Base-by-base conservation (phyloP, 805 yeast genomes). In the Kuraishia capsulata region DNA sequence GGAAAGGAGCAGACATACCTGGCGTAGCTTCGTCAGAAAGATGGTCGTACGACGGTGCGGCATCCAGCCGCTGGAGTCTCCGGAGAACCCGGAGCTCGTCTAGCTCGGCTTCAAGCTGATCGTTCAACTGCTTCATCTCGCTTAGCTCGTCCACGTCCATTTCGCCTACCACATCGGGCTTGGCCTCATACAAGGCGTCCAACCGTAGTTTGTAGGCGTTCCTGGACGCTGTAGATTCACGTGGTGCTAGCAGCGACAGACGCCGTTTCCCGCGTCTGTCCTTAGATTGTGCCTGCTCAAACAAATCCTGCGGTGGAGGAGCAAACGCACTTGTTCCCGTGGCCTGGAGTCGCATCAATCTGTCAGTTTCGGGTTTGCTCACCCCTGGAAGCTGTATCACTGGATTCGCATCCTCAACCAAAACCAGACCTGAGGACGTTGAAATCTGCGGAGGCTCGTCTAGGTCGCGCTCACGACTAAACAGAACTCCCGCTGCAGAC, bases 81-180 rank as follows among this genome's bases (percentile, higher is more conserved):
- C 35, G 31, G 31, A 26, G 33, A 28, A 8, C 10, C 26, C 8
- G 21, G 9, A 50, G 48, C 23, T 28, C 20, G 30, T 44, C 42
- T 25, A 42, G 46, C 26, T 51, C 61, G 20, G 43, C 40, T 16
- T 59, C 59, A 37, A 50, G 57, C 37, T 57, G 61, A 28, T 54
- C 59, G 38, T 53, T 56, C 53, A 57, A 44, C 20, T 49, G 37
- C 36, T 51, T 56, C 56, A 60, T 55, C 35, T 45, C 45, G 21
- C 57, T 62, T 13, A 59, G 31, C 37, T 59, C 63, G 36, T 56
- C 53, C 10, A 48, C 21, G 16, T 48, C 53, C 33, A 59, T 33
- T 11, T 51, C 52, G 8, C 24, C 25, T n/a, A 33, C 16, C 10
- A 33, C 11, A 11, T 19, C 28, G 17, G 25, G 25, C 17, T 33